These are phyloP conservation scores for Glaciozyma antarctica DNA, from an alignment of 768 basidiomycete species.

Conservation along the genomic window DNA sequence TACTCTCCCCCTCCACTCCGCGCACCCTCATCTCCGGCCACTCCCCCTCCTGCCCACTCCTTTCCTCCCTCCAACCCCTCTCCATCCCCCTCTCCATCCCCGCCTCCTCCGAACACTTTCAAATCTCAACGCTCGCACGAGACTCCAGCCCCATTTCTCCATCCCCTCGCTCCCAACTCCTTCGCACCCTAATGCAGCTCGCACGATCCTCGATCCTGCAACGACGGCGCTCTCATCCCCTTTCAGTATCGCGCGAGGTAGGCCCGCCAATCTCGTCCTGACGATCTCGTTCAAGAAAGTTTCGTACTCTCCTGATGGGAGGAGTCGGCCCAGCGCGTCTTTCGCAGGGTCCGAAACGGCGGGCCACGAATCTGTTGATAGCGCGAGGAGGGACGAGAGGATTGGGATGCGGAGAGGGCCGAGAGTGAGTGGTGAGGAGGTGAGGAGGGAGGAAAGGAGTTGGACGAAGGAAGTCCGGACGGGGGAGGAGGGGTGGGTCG, in stretches of 20 bases:
- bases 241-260: too few relatives aligned
- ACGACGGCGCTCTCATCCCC: too few relatives aligned
- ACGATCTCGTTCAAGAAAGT: too few relatives aligned
- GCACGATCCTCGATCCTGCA: too few relatives aligned
- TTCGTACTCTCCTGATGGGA: too few relatives aligned
- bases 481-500: constrained; percentile 59
- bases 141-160: constrained; percentile 83
- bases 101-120: constrained; percentile 42
- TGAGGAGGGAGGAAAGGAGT: constrained; percentile 53
- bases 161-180: constrained; percentile 52
- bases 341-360: constrained; percentile 44
- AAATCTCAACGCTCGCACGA: constrained; percentile 76
- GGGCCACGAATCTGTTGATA: constrained; percentile 54
- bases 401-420: constrained; percentile 35
- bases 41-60: background rate
- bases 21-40: constrained; percentile 53
- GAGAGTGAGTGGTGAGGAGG: constrained; percentile 25
- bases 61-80: constrained; percentile 10
- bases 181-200: too few relatives aligned
- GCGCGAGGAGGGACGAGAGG: constrained; percentile 61
- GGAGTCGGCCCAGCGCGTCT: too few relatives aligned
- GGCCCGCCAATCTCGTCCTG: too few relatives aligned
- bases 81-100: constrained; percentile 24
- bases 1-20: constrained; percentile 50
- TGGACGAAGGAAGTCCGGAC: constrained; percentile 53